These are phyloP conservation scores for Candida tallmaniae DNA, from an alignment of 805 yeast genomes.

Conservation along the genomic window DNA sequence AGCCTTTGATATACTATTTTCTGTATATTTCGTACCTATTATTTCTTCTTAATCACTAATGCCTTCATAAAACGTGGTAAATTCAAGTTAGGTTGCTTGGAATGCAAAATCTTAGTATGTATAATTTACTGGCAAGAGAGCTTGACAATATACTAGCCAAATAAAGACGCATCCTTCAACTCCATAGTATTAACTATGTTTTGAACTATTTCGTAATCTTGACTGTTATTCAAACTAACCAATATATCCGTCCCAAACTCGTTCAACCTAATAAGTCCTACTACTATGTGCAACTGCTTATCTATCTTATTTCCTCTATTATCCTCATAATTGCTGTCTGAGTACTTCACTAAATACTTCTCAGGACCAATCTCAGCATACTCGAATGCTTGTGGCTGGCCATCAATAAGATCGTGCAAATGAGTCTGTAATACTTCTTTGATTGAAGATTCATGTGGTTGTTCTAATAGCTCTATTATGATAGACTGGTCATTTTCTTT, in stretches of 20 bases:
- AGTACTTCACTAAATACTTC: background rate
- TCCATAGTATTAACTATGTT: slow-evolving; percentile 15
- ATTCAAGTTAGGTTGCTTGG: no score
- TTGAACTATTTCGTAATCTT: slow-evolving; percentile 3
- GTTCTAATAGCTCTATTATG: slow-evolving; percentile 62
- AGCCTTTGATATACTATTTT: no score
- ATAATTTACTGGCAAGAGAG: no score
- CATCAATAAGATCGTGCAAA: slow-evolving; percentile 48
- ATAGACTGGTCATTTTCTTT: slow-evolving; percentile 46
- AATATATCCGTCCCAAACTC: slow-evolving; percentile 49
- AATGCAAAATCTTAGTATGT: no score
- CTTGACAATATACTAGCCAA: slow-evolving; percentile 13
- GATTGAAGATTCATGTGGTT: slow-evolving; percentile 22
- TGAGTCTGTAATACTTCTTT: slow-evolving; percentile 49
- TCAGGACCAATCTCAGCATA: background rate
- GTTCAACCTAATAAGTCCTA: slow-evolving; percentile 53
- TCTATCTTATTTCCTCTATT: no score
- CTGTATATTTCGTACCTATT: no score
- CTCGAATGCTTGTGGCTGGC: slow-evolving; percentile 7
- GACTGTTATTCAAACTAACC: slow-evolving; percentile 3
- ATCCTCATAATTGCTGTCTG: background rate
- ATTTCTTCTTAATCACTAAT: no score
- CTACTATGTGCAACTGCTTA: no score
- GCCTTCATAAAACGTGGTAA: no score
- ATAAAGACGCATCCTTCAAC: slow-evolving; percentile 46